Percentiles rank a stretch among this genome's conserved stretches.
These are phyloP conservation scores for Ceratocystis harringtonii DNA, from an alignment of 2,329 filamentous ascomycete genomes.

Conservation along the genomic window DNA sequence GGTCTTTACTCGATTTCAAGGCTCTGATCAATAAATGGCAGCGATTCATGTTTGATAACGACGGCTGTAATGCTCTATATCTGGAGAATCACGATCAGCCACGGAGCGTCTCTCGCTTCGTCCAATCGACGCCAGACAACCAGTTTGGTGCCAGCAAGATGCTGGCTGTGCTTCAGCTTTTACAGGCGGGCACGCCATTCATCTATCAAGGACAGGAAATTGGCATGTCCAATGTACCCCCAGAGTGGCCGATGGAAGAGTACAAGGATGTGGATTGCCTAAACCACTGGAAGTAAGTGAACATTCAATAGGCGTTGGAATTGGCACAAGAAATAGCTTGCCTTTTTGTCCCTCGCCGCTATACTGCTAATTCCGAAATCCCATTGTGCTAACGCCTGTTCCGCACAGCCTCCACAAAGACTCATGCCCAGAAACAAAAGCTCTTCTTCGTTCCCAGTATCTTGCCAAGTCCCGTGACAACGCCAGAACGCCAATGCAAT, in stretches of 20 bases:
- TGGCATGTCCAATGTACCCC: slow-evolving; percentile 49
- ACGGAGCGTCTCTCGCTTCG: slow-evolving; percentile 42
- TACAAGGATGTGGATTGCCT: slow-evolving; percentile 53
- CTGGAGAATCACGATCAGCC: slow-evolving; percentile 53
- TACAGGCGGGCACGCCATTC: slow-evolving; percentile 48
- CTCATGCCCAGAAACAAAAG: slow-evolving; percentile 26
- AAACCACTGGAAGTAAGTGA: slow-evolving; percentile 34
- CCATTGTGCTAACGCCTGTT: not conserved
- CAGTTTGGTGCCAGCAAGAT: slow-evolving; percentile 41
- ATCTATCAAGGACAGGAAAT: slow-evolving; percentile 58
- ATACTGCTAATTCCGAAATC: slow-evolving; percentile 2
- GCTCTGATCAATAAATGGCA: slow-evolving; percentile 42
- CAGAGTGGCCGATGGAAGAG: slow-evolving; percentile 44
- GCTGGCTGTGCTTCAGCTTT: slow-evolving; percentile 40
- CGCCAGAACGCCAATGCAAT: slow-evolving; percentile 57
- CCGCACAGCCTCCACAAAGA: slow-evolving; percentile 26
- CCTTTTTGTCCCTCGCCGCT: not conserved
- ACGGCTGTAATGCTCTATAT: slow-evolving; percentile 51
- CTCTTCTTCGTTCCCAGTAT: slow-evolving; percentile 30
- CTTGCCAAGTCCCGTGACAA: slow-evolving; percentile 52
- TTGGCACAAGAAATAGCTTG: no score
- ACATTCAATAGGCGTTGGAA: not conserved
- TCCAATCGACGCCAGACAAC: slow-evolving; percentile 34
- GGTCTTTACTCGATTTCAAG: slow-evolving; percentile 38
- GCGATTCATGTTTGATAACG: slow-evolving; percentile 41